Evolutionary conservation across 2,329 filamentous ascomycete genomes (phyloP).

Genomic region (Hypoxylon sp.): DNA sequence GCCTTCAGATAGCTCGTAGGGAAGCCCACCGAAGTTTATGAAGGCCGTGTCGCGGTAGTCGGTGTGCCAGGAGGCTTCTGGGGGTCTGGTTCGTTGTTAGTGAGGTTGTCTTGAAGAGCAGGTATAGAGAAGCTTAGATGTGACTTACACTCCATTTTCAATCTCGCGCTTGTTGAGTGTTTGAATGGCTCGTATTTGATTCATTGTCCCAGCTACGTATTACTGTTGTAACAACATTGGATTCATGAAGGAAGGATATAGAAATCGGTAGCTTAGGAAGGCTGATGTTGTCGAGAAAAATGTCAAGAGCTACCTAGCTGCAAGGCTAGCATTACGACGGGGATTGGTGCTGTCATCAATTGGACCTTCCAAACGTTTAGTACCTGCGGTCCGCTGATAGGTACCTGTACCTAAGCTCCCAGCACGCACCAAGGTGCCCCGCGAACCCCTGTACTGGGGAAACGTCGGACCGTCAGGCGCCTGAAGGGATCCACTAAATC

Average conservation of each 20-base stretch:
- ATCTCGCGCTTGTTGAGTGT: slow-evolving; percentile 95
- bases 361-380: slow-evolving; percentile 13
- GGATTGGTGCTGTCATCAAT: slow-evolving; percentile 22
- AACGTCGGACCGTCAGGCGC: slow-evolving; percentile 47
- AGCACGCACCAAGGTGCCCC: slow-evolving; percentile 12
- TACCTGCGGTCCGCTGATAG: slow-evolving; percentile 13
- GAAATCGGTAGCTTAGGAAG: slow-evolving; percentile 18
- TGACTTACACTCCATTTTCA: slow-evolving; percentile 83
- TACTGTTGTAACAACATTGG: background rate
- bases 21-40: slow-evolving; percentile 94
- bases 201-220: slow-evolving; percentile 72
- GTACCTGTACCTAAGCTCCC: slow-evolving; percentile 17
- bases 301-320: slow-evolving; percentile 23
- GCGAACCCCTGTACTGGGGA: slow-evolving; percentile 43
- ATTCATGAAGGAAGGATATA: slow-evolving; percentile 20
- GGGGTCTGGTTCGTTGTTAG: slow-evolving; percentile 69
- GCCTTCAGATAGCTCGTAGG: slow-evolving; percentile 93
- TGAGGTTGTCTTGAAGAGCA: background rate
- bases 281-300: slow-evolving; percentile 20
- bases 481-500: slow-evolving; percentile 39
- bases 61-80: slow-evolving; percentile 94
- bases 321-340: slow-evolving; percentile 39
- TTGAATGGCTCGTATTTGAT: slow-evolving; percentile 92
- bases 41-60: slow-evolving; percentile 99
- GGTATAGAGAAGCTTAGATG: background rate